Evolutionary conservation across 805 yeast genomes (phyloP), one percentile per base, ranked within the genome.

Genomic region (Metschnikowia sp.): DNA sequence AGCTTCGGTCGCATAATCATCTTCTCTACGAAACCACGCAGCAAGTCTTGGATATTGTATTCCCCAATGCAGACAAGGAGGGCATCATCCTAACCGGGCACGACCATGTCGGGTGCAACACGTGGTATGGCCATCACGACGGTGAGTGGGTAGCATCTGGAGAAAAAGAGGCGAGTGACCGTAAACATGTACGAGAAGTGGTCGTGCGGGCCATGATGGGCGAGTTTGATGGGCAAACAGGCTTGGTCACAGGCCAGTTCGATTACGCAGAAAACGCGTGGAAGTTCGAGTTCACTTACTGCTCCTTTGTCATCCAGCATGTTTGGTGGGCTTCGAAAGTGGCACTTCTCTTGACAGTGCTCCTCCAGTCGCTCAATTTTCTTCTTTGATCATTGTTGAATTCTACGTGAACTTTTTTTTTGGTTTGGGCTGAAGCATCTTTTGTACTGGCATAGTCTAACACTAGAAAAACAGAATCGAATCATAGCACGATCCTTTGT

Each of bases 171-270:
- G 55, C 54, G 8, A 54, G 69, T 10, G 64, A 59, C 15, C 57
- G 66, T 36, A 58, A 62, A n/a, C 69, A 75, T 13, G 68, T 89
- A 11, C 74, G 82, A 47, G 98, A 92, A 65, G 71, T 87, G 47
- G 92, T 96, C 0, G 97, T 94, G 19, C 74, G 91, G 48, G 82
- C 97, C 13, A 86, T 92, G 82, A 94, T 94, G 98, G 99, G 99
- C 13, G 97, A 94, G 60, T 94, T 74, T 58, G 86, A 84, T 49
- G 99, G 99, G 2, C 87, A 86, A 57, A 79, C 90, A 2, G 99
- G 98, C 0, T 67, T 94, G 10, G 67, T 94, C 54, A 84, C 90
- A 1, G 97, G 96, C 2, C 80, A 75, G 44, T 85, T 79, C 62
- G 72, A 81, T 57, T 53, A 66, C 11, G 51, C 48, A 0, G 52